Conservation (phyloP, 139 green algal genomes). For the Micractinium sp. region DNA sequence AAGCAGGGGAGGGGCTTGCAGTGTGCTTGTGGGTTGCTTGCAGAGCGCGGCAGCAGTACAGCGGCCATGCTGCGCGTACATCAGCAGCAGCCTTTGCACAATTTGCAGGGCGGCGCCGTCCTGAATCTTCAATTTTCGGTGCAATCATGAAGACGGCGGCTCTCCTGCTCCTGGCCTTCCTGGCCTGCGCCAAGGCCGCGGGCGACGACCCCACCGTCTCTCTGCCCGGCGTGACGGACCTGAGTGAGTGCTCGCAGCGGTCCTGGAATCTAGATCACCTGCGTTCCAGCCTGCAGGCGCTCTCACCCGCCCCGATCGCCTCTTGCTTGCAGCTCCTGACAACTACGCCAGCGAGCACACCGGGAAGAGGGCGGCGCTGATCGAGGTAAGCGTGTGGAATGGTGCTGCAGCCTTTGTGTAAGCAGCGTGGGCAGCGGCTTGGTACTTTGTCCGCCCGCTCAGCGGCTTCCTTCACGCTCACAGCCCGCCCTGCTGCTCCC, state of each 20-base stretch:
- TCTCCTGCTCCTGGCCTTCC: constrained; percentile 1
- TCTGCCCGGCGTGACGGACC: constrained; percentile 12
- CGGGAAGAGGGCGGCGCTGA: constrained; percentile 70
- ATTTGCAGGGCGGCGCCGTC: no score
- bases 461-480: no score
- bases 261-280: not conserved
- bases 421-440: not conserved
- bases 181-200: not conserved
- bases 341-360: constrained; percentile 75
- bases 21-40: no score
- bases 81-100: not conserved
- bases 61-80: not conserved
- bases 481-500: not conserved
- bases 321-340: constrained; percentile 57
- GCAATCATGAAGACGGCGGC: not conserved
- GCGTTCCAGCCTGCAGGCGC: not conserved
- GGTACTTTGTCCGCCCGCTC: not conserved
- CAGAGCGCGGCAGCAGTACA: not conserved
- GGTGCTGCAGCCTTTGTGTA: not conserved
- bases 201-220: constrained; percentile 18
- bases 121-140: no score
- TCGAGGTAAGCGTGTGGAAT: constrained; percentile 43
- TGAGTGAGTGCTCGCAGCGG: not conserved
- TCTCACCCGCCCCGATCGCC: not conserved
- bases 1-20: no score